Base-by-base conservation (phyloP, 2,329 filamentous ascomycete genomes). In the Trichophyton simii region DNA sequence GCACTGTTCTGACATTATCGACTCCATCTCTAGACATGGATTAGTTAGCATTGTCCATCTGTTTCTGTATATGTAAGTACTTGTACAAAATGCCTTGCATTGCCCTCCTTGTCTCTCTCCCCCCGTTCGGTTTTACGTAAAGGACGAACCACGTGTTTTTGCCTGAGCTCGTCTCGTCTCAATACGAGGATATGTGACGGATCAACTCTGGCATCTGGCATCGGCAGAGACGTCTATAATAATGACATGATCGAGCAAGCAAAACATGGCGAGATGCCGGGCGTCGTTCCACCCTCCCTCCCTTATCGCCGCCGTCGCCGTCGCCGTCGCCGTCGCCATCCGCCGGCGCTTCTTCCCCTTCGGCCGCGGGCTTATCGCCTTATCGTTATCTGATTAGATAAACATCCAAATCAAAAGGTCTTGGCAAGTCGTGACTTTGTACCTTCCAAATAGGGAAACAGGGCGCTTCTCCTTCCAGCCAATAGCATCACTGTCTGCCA, bases 351-450 rank as follows among this genome's bases (percentile, higher is more conserved):
- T 31, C 41, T 3, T 42, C 41, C 41, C 46, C 22, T 50, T 50
- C n/a, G 20, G 7, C 50, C 41, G 41, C 41, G 9, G 9, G 34
- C 50, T 54, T 28, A 20, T 31, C 50, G 41, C 50, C 50, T 54
- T 54, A 54, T 54, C 50, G 50, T 28, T 55, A 55, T 55, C 50
- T 55, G 50, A 55, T 55, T 55, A 55, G 50, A 55, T 55, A 55
- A 55, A 44, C 15, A 44, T 18, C 3, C 13, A 18, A 28, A 20
- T 28, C 25, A 4, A 36, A 15, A 55, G n/a, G 46, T 18, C 50
- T 55, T 55, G 50, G 50, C 50, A 20, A 13, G 22, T 7, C 50
- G 28, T 18, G 31, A 55, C 28, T 55, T 55, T 5, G 6, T 7
- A 55, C 50, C 31, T 55, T 55, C 50, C 50, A 13, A 13, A 55